A percentile compares a stretch with the other conserved stretches of the same genome.
phyloP scores from a whole-genome alignment of 2,329 filamentous ascomycete species.

The Alternaria ventricosa region DNA sequence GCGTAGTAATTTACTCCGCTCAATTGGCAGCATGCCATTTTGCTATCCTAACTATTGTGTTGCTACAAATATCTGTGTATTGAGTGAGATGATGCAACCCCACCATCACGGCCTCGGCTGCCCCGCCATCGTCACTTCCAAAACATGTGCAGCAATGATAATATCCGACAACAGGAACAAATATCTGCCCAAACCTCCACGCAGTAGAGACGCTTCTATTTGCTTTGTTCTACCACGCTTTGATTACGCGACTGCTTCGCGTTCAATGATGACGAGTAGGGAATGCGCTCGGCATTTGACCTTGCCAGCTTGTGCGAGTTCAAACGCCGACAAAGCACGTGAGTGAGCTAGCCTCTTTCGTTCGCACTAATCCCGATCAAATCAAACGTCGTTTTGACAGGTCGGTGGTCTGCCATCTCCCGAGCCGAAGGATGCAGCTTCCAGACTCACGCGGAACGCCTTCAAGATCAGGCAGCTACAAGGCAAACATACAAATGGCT shows the following conservation, averaged over 20 bases:
- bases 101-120: conserved; percentile 3
- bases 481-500: conserved; percentile 2
- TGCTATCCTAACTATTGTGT: conserved; percentile 4
- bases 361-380: neutral
- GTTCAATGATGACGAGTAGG: neutral
- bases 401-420: neutral
- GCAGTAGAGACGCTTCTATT: neutral
- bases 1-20: conserved; percentile 20
- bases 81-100: conserved; percentile 5
- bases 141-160: neutral
- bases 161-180: neutral
- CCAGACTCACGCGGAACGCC: neutral
- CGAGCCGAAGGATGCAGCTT: conserved; percentile 1
- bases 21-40: neutral
- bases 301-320: neutral
- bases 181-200: neutral
- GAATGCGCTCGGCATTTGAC: conserved; percentile 11
- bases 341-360: neutral
- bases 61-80: conserved; percentile 3
- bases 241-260: neutral
- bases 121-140: conserved; percentile 10
- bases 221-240: neutral
- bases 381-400: neutral
- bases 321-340: conserved; percentile 23
- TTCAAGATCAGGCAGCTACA: conserved; percentile 2